Evolutionary conservation across 2,329 filamentous ascomycete species (phyloP).

Genomic region (Aspergillus glaucus): DNA sequence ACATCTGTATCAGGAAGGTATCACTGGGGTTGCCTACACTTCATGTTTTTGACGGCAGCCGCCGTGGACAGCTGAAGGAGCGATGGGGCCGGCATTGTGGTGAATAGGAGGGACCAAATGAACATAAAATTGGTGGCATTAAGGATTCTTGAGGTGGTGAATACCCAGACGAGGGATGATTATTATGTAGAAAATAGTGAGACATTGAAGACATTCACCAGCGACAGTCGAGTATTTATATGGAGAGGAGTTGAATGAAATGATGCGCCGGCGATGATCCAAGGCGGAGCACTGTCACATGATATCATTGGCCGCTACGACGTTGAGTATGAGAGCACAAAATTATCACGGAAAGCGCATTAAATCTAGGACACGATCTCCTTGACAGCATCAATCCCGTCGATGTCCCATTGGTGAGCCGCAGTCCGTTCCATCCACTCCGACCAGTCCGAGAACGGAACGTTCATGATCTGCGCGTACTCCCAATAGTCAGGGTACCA

Average conservation of each 20-base stretch:
- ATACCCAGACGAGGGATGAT: not conserved
- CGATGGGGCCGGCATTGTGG: constrained; percentile 29
- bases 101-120: constrained; percentile 9
- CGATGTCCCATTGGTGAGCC: constrained; percentile 21
- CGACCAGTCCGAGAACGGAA: constrained; percentile 20
- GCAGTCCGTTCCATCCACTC: constrained; percentile 24
- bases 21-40: constrained; percentile 20
- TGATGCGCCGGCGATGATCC: constrained; percentile 4
- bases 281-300: constrained; percentile 13
- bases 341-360: too few relatives aligned
- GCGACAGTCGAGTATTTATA: not conserved
- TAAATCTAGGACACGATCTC: constrained; percentile 26
- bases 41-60: constrained; percentile 32
- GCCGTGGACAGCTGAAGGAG: constrained; percentile 30
- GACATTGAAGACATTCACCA: not conserved
- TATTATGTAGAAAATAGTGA: not conserved
- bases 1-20: not conserved
- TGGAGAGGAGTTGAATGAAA: not conserved
- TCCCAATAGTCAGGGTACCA: constrained; percentile 41
- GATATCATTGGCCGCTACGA: constrained; percentile 17
- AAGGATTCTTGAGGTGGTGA: constrained; percentile 2
- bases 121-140: constrained; percentile 14
- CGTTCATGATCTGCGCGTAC: constrained; percentile 29
- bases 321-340: not conserved
- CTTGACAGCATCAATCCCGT: constrained; percentile 19